phyloP scores from a whole-genome alignment of 2,329 filamentous ascomycete species.

The Pseudogymnoascus sp. region DNA sequence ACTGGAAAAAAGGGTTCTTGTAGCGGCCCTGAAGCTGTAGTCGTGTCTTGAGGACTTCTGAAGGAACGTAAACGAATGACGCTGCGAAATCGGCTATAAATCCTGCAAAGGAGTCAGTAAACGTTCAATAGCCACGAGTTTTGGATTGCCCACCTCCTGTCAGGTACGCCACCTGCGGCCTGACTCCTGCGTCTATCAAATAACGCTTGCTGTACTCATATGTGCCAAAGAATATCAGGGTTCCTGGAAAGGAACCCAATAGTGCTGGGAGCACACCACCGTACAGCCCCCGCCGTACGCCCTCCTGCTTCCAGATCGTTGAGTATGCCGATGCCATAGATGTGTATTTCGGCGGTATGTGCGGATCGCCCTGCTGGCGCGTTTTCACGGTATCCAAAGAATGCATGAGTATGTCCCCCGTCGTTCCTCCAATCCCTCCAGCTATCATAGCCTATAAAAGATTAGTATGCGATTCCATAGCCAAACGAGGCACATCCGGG shows the following conservation, averaged over 20 bases:
- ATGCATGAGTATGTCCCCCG: conserved; percentile 97
- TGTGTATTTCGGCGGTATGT: conserved; percentile 85
- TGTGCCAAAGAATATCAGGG: conserved; percentile 88
- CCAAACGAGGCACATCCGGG: conserved; percentile 10
- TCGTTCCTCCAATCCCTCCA: conserved; percentile 84
- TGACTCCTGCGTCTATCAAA: conserved; percentile 76
- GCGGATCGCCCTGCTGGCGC: conserved; percentile 90
- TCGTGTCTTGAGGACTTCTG: conserved; percentile 95
- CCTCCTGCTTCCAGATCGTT: conserved; percentile 90
- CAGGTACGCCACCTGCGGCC: conserved; percentile 78
- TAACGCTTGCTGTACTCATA: conserved; percentile 92
- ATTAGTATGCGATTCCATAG: conserved; percentile 16
- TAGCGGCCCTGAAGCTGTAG: conserved; percentile 89
- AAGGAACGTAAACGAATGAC: conserved; percentile 89
- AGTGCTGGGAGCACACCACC: conserved; percentile 90
- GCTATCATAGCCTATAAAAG: conserved; percentile 76
- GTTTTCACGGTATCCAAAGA: conserved; percentile 98
- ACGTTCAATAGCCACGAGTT: not conserved
- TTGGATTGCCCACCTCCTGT: conserved; percentile 56
- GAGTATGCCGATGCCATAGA: conserved; percentile 85
- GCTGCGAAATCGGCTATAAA: conserved; percentile 88
- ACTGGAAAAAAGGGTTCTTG: conserved; percentile 89
- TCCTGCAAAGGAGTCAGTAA: conserved; percentile 41
- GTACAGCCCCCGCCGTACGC: conserved; percentile 76
- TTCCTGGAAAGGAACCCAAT: conserved; percentile 86